Percentiles rank a stretch among this genome's conserved stretches.
Evolutionary conservation across 768 basidiomycete genomes (phyloP).

Genomic region (Trametopsis cervina): DNA sequence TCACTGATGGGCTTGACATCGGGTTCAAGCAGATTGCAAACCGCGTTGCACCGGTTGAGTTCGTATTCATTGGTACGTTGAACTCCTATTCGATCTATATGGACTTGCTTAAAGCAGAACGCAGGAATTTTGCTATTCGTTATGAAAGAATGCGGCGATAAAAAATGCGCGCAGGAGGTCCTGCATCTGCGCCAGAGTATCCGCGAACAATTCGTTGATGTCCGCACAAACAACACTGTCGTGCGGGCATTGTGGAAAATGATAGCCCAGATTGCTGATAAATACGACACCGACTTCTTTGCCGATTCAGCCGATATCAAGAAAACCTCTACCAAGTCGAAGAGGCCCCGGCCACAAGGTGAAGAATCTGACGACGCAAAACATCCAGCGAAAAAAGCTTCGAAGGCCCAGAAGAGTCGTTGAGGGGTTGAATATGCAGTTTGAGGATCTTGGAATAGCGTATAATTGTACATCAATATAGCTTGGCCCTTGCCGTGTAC

Average conservation of each 20-base stretch:
- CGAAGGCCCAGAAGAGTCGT: too few relatives aligned
- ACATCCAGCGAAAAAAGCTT: too few relatives aligned
- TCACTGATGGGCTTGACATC: constrained; percentile 27
- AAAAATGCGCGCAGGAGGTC: constrained; percentile 49
- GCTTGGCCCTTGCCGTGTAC: constrained; percentile 65
- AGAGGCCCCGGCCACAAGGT: background rate
- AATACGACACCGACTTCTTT: constrained; percentile 7
- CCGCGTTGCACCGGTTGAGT: constrained; percentile 67
- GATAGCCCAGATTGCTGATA: constrained; percentile 34
- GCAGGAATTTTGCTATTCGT: constrained; percentile 65
- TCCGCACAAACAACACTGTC: constrained; percentile 55
- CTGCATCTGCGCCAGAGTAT: constrained; percentile 49
- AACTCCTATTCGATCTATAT: background rate
- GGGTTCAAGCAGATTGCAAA: constrained; percentile 50
- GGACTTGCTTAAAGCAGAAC: too few relatives aligned
- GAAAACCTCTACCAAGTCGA: too few relatives aligned
- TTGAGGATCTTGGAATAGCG: background rate
- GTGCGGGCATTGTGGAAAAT: constrained; percentile 52
- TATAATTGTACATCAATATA: constrained; percentile 29
- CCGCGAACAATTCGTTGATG: constrained; percentile 50
- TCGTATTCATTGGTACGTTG: constrained; percentile 74
- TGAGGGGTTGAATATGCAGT: too few relatives aligned
- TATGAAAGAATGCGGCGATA: constrained; percentile 35
- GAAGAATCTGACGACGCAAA: background rate
- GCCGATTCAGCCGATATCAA: too few relatives aligned